phyloP scores from a whole-genome alignment of 106 monocot genomes.

The Apostasia ramifera region DNA sequence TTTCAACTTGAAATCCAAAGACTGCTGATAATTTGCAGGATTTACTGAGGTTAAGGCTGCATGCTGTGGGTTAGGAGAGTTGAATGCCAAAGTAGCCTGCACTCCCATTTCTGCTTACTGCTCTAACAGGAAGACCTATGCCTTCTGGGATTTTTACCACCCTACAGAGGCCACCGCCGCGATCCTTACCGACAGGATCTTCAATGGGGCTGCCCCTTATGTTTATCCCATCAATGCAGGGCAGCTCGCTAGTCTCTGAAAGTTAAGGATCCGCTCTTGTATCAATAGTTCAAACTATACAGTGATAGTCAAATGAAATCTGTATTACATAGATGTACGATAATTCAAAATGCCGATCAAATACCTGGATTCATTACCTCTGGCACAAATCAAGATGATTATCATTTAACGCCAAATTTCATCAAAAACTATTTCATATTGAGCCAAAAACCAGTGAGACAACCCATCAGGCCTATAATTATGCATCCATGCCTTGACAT shows the following conservation, averaged over 20 bases:
- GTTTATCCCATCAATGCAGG: conserved; percentile 31
- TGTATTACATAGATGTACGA: no score
- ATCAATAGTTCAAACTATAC: no score
- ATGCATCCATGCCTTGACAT: no score
- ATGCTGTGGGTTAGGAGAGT: conserved; percentile 53
- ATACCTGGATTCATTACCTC: no score
- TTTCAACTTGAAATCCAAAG: background rate
- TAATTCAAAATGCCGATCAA: no score
- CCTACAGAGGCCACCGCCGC: conserved; percentile 24
- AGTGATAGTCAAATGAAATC: no score
- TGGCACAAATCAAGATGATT: no score
- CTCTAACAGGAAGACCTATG: conserved; percentile 27
- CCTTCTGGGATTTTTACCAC: conserved; percentile 59
- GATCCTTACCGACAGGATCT: conserved; percentile 4
- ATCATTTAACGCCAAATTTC: no score
- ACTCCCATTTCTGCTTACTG: conserved; percentile 36
- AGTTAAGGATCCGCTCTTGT: background rate
- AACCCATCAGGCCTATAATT: no score
- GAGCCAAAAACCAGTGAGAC: no score
- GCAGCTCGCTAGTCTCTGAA: conserved; percentile 22
- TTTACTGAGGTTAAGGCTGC: conserved; percentile 49
- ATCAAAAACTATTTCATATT: no score
- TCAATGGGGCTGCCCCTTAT: conserved; percentile 18
- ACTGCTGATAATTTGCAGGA: conserved; percentile 12
- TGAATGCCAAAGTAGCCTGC: conserved; percentile 49